Evolutionary conservation across 164 flowering plant genomes (phyloP), one percentile per base, ranked within the genome.

Genomic region (Berberis vulgaris): DNA sequence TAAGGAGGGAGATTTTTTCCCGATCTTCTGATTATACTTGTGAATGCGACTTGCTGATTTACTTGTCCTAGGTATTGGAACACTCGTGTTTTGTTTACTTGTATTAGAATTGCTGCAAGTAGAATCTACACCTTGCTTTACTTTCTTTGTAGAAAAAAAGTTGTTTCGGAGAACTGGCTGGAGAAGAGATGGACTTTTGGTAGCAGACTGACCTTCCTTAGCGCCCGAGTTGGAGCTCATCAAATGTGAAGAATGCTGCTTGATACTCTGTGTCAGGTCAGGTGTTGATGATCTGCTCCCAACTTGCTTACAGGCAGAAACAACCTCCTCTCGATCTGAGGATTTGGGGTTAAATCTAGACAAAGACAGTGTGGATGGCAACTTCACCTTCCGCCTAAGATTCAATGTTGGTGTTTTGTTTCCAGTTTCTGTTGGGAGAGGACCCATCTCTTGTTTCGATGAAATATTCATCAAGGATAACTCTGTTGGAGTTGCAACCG

Each of bases 61-160:
- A 54, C 72, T 64, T 41, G 74, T 59, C 38, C 63, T 54, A 50
- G 72, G 67, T 63, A 44, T 70, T 54, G 59, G 66, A 41, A 45
- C 60, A 57, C 54, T 61, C 45, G 63, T 42, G 26, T 66, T 67
- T 43, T 54, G 66, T 50, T 54, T 49, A 49, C 61, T 43, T 43
- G 61, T 45, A 65, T 6, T 65, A 42, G 65, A 70, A 57, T 63
- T 68, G 58, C 72, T 62, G 53, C 78, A 61, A 41, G 71, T 58
- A 57, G 73, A 72, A 69, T 61, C 13, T 42, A 73, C 49, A 52
- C 65, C 73, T 43, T 70, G 76, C 69, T 79, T 84, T 52, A 54
- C 52, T 69, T 88, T 85, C 78, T 76, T 86, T 69, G 77, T 85
- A n/a, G 57, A 59, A 70, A 73, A 60, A 67, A 45, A 74, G 68